Evolutionary conservation across 2,329 filamentous ascomycete species (phyloP), one percentile per base, ranked within the genome.

Genomic region (Exophiala aquamarina): DNA sequence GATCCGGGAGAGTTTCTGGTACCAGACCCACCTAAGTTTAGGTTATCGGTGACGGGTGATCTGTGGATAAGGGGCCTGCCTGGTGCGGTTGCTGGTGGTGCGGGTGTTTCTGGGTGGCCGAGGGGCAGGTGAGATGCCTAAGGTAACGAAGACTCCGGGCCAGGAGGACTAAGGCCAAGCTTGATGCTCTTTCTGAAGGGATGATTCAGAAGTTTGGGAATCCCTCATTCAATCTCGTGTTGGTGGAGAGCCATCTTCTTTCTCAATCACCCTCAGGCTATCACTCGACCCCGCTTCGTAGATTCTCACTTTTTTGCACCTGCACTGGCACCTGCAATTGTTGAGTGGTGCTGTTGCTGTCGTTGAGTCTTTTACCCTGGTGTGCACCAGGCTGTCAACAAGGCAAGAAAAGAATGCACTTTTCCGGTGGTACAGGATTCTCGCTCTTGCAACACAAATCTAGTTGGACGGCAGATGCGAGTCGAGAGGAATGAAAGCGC

Each of bases 341-440:
- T 26, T 11, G 11, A 26, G 6, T 26, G 23, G 11, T 41, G 44
- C 17, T 45, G 33, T 32, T 46, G 42, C 41, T 28, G 23, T 26
- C 28, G 26, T n/a, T n/a, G n/a, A n/a, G n/a, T n/a, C n/a, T n/a
- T n/a, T n/a, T n/a, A n/a, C n/a, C n/a, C n/a, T n/a, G n/a, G n/a
- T 26, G 23, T 26, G 6, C 23, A 26, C 23, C 23, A 6, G 11
- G 11, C 6, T 26, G 23, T 11, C 23, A 26, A 26, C 23, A 6
- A 11, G 6, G 23, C 6, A 26, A 26, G 15, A 19, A 44, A 29
- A 20, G 8, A 37, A 35, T 52, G 52, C 52, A 47, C 36, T 23
- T 14, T 34, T 36, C 49, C 49, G 49, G 44, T 52, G 31, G 49
- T 33, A 49, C 52, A 49, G 20, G 31, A 28, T 21, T 26, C 37